Percentiles rank a stretch among this genome's conserved stretches.
Evolutionary conservation across 2,329 filamentous ascomycete species (phyloP).

Genomic region (Xenoacremonium recifei): DNA sequence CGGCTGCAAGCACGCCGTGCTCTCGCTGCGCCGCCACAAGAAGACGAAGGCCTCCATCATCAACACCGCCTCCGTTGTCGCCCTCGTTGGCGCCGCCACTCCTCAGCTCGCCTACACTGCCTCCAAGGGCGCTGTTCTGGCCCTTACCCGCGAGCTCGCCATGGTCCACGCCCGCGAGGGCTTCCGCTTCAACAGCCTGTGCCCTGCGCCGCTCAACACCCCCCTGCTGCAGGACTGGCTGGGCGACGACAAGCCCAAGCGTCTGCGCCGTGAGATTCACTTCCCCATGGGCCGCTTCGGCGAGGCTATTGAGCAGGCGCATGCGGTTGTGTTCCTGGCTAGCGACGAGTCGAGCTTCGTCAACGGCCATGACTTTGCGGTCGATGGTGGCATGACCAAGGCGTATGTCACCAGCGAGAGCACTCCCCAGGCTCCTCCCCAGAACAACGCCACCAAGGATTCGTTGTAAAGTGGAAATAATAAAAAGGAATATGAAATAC

Average conservation of each 20-base stretch:
- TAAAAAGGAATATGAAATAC: too few relatives aligned
- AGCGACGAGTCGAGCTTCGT: constrained; percentile 89
- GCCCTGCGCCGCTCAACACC: constrained; percentile 89
- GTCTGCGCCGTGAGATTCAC: constrained; percentile 79
- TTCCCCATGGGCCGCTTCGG: constrained; percentile 88
- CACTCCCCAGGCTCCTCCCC: constrained; percentile 49
- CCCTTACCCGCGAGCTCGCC: constrained; percentile 84
- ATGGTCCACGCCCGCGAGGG: constrained; percentile 89
- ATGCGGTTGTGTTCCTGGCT: constrained; percentile 83
- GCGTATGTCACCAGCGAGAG: constrained; percentile 76
- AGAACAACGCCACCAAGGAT: constrained; percentile 58
- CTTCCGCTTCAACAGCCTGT: constrained; percentile 86
- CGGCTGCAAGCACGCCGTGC: constrained; percentile 86
- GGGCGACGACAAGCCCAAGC: constrained; percentile 80
- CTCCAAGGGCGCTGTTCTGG: constrained; percentile 88
- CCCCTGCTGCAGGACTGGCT: constrained; percentile 92
- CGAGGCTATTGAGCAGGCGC: constrained; percentile 90
- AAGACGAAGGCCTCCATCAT: constrained; percentile 83
- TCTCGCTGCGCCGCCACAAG: constrained; percentile 73
- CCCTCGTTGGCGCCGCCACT: constrained; percentile 81
- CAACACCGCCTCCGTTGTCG: constrained; percentile 89
- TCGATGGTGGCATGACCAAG: constrained; percentile 94
- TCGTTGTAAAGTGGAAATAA: too few relatives aligned
- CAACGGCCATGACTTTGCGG: constrained; percentile 88
- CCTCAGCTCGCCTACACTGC: constrained; percentile 92